phyloP scores from a whole-genome alignment of 2,329 filamentous ascomycete species.

The Calonectria henricotiae region DNA sequence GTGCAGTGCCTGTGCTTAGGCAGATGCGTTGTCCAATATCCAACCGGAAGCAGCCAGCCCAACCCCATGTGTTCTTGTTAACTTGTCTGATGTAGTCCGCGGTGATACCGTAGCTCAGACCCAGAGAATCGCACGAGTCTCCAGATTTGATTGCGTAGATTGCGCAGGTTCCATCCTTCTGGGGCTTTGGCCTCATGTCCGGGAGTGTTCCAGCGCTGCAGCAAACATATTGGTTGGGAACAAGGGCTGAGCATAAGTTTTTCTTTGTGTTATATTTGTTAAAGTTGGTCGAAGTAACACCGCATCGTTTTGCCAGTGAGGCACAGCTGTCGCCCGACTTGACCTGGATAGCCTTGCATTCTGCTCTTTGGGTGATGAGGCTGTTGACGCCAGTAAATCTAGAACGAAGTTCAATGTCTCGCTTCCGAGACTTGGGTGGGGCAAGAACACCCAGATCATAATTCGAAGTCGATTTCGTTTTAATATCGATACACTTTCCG shows the following conservation, averaged over 20 bases:
- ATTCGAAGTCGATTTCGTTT: constrained; percentile 29
- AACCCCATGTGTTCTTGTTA: constrained; percentile 61
- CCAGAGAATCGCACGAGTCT: constrained; percentile 57
- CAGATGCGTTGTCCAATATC: constrained; percentile 54
- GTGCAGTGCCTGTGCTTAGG: constrained; percentile 55
- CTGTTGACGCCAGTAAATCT: constrained; percentile 40
- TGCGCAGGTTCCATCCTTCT: constrained; percentile 57
- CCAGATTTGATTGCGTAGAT: constrained; percentile 54
- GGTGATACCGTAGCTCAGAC: constrained; percentile 56
- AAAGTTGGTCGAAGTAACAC: constrained; percentile 59
- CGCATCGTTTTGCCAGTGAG: constrained; percentile 58
- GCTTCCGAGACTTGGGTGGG: constrained; percentile 39
- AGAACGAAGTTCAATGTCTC: constrained; percentile 42
- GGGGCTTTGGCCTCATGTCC: constrained; percentile 55
- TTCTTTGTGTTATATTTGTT: constrained; percentile 57
- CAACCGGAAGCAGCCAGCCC: constrained; percentile 55
- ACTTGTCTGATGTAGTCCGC: constrained; percentile 57
- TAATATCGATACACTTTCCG: constrained; percentile 43
- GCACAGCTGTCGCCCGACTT: constrained; percentile 58
- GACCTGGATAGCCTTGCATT: constrained; percentile 54
- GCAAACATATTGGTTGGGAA: constrained; percentile 57
- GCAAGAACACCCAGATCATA: constrained; percentile 43
- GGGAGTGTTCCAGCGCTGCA: constrained; percentile 58
- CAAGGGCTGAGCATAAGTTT: constrained; percentile 57
- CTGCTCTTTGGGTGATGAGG: constrained; percentile 43